Evolutionary conservation across 2,329 filamentous ascomycete species (phyloP).

Genomic region (Aspergillus sp.): DNA sequence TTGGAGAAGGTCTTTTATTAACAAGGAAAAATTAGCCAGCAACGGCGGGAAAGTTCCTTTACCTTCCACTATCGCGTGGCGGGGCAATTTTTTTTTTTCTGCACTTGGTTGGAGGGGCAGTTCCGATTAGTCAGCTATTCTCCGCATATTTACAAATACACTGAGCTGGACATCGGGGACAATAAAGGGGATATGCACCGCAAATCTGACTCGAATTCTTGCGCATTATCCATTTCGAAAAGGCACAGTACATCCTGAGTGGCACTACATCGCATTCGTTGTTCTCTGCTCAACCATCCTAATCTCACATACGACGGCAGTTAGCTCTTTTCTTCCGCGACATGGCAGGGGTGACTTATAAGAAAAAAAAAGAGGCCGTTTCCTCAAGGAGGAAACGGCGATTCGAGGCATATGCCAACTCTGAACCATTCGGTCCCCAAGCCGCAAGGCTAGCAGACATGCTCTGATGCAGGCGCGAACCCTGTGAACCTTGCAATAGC

Average conservation of each 20-base stretch:
- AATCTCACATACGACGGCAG: conserved; percentile 17
- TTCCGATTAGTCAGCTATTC: conserved; percentile 19
- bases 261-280: too few relatives aligned
- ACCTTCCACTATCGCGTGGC: conserved; percentile 20
- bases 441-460: conserved; percentile 4
- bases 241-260: too few relatives aligned
- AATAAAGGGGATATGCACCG: too few relatives aligned
- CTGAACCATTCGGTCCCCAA: conserved; percentile 14
- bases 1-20: background rate
- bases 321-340: conserved; percentile 23
- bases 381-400: conserved; percentile 27
- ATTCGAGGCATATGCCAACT: conserved; percentile 16
- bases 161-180: too few relatives aligned
- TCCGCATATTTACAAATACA: background rate
- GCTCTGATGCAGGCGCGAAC: background rate
- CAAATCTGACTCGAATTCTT: too few relatives aligned
- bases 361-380: conserved; percentile 35
- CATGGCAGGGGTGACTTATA: conserved; percentile 33
- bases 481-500: background rate
- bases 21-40: conserved; percentile 19
- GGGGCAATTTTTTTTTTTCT: conserved; percentile 19
- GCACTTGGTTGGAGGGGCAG: conserved; percentile 23
- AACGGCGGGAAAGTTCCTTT: conserved; percentile 31
- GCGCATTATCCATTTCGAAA: too few relatives aligned
- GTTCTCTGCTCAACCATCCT: too few relatives aligned